These are phyloP conservation scores for Tricladium varicosporioides DNA, from an alignment of 2,329 filamentous ascomycete genomes.

Conservation along the genomic window DNA sequence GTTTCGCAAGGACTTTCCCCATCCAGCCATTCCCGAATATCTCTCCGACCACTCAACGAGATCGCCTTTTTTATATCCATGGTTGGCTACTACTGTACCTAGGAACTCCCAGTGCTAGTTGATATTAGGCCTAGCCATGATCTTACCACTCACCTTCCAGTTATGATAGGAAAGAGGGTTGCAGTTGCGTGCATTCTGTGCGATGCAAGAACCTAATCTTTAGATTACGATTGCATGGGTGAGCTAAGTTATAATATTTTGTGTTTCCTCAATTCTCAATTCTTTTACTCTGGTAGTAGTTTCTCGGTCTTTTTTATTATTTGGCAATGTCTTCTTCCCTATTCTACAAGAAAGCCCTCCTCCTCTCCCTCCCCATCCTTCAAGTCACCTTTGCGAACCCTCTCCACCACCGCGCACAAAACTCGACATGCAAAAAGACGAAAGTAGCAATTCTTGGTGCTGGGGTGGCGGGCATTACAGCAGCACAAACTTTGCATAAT, in stretches of 20 bases:
- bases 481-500: constrained; percentile 61
- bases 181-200: neutral
- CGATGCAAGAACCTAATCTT: neutral
- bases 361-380: neutral
- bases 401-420: neutral
- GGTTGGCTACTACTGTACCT: too few species aligned
- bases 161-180: neutral
- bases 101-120: too few species aligned
- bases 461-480: constrained; percentile 61
- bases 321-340: neutral
- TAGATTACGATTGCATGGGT: constrained; percentile 1
- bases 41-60: too few species aligned
- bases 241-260: neutral
- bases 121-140: neutral
- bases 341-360: neutral
- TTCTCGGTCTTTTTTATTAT: neutral
- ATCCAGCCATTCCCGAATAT: neutral
- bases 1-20: constrained; percentile 6
- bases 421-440: constrained; percentile 30
- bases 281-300: neutral
- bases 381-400: neutral
- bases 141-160: neutral
- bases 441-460: constrained; percentile 50
- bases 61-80: too few species aligned
- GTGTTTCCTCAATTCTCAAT: neutral